Evolutionary conservation across 768 basidiomycete genomes (phyloP).

Genomic region (Mycena epipterygia): DNA sequence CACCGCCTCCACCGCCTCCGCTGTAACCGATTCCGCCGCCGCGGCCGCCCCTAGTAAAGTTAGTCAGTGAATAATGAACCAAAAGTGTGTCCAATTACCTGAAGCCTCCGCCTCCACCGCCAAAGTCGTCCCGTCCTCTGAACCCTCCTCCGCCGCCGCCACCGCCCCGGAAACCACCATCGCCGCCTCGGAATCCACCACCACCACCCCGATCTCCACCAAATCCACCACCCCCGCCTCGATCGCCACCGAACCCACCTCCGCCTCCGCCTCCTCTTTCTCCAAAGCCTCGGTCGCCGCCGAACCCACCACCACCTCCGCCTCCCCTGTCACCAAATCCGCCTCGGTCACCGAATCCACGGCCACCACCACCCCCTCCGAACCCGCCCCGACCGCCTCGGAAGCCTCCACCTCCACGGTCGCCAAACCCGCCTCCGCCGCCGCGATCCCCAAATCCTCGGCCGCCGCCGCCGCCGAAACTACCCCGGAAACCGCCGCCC

Average conservation of each 20-base stretch:
- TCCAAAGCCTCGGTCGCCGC: slow-evolving; percentile 51
- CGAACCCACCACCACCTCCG: slow-evolving; percentile 60
- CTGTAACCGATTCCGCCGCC: slow-evolving; percentile 79
- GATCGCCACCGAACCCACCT: slow-evolving; percentile 53
- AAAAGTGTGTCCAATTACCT: slow-evolving; percentile 52
- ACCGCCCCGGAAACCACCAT: slow-evolving; percentile 29
- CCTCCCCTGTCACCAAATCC: slow-evolving; percentile 60
- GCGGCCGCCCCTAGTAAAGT: slow-evolving; percentile 65
- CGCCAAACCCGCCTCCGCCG: slow-evolving; percentile 54
- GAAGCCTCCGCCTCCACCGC: slow-evolving; percentile 61
- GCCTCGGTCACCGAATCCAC: slow-evolving; percentile 55
- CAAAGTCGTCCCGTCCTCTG: slow-evolving; percentile 52
- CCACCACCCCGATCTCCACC: slow-evolving; percentile 51
- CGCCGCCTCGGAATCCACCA: slow-evolving; percentile 46
- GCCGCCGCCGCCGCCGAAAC: slow-evolving; percentile 57
- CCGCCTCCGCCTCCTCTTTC: slow-evolving; percentile 52
- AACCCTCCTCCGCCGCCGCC: slow-evolving; percentile 38
- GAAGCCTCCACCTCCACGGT: slow-evolving; percentile 52
- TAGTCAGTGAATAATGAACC: slow-evolving; percentile 26
- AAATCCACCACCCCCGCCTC: slow-evolving; percentile 24
- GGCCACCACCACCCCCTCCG: slow-evolving; percentile 52
- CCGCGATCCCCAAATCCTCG: slow-evolving; percentile 59
- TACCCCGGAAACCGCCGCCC: slow-evolving; percentile 51
- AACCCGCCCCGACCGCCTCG: slow-evolving; percentile 56
- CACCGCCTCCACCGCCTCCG: slow-evolving; percentile 60